Percentiles rank a stretch among this genome's conserved stretches.
These are phyloP conservation scores for Septoria linicola DNA, from an alignment of 2,329 filamentous ascomycete species.

Conservation along the genomic window DNA sequence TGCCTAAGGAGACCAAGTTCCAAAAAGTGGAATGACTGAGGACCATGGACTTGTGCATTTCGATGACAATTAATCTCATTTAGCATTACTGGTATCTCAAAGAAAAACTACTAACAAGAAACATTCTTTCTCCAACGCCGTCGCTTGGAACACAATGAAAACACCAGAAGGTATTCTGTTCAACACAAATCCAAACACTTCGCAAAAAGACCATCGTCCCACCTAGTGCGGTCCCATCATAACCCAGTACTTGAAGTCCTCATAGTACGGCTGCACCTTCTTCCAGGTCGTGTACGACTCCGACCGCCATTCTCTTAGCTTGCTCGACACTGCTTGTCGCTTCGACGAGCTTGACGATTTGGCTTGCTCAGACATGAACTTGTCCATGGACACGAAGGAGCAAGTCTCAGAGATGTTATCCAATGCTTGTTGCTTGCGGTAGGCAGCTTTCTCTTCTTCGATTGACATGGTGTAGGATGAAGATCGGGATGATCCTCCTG, in stretches of 20 bases:
- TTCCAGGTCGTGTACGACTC: constrained; percentile 15
- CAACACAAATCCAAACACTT: no score
- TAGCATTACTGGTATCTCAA: no score
- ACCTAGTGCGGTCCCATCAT: constrained; percentile 18
- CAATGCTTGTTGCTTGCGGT: not conserved
- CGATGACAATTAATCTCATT: no score
- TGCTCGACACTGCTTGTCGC: constrained; percentile 11
- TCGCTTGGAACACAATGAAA: no score
- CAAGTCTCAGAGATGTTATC: constrained; percentile 7
- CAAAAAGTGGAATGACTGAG: no score
- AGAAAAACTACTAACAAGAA: no score
- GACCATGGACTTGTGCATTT: no score
- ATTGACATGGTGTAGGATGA: constrained; percentile 7
- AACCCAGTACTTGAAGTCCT: constrained; percentile 18
- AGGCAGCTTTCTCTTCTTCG: not conserved
- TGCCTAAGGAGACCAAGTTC: no score
- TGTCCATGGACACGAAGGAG: constrained; percentile 11
- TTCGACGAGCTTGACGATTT: constrained; percentile 1
- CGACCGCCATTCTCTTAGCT: constrained; percentile 13
- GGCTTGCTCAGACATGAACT: constrained; percentile 7
- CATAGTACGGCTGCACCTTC: constrained; percentile 15
- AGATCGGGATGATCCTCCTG: constrained; percentile 1
- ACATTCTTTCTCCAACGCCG: no score
- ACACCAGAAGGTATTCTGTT: no score
- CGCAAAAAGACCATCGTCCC: no score